Percentiles rank a stretch among this genome's conserved stretches.
Conservation (phyloP, 1,284 basidiomycete species). For the Ceratobasidium sp. region DNA sequence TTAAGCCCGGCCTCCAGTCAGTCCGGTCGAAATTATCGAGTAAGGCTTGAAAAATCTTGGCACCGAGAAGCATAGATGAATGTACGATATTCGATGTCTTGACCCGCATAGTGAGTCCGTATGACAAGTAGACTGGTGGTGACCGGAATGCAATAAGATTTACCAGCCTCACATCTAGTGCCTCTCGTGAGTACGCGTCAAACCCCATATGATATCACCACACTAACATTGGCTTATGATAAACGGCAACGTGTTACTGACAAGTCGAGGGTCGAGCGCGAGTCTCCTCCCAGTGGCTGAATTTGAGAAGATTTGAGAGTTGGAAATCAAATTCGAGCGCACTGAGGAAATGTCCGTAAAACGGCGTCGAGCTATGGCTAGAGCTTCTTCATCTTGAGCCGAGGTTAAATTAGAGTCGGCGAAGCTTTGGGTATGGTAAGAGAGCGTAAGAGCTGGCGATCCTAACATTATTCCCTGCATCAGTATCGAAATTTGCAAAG, state of each 20-base stretch:
- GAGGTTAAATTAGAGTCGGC: neutral
- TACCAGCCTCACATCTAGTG: conserved; percentile 6
- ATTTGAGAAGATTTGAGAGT: no score
- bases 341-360: neutral
- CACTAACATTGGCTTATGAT: conserved; percentile 17
- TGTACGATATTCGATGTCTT: neutral
- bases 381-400: neutral
- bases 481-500: neutral
- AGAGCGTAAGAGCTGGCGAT: neutral
- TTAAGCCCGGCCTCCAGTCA: no score
- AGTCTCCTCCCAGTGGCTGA: neutral
- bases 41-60: conserved; percentile 13
- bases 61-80: conserved; percentile 19
- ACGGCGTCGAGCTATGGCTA: neutral
- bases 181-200: neutral
- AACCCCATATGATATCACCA: neutral
- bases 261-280: neutral
- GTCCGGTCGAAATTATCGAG: conserved; percentile 6
- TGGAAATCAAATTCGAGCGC: no score
- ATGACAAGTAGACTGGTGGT: neutral
- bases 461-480: neutral
- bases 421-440: neutral
- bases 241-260: conserved; percentile 19
- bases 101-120: conserved; percentile 5
- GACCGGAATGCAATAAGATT: conserved; percentile 1